phyloP scores from a whole-genome alignment of 108 stramenopile species.

The Parietichytrium sp. region DNA sequence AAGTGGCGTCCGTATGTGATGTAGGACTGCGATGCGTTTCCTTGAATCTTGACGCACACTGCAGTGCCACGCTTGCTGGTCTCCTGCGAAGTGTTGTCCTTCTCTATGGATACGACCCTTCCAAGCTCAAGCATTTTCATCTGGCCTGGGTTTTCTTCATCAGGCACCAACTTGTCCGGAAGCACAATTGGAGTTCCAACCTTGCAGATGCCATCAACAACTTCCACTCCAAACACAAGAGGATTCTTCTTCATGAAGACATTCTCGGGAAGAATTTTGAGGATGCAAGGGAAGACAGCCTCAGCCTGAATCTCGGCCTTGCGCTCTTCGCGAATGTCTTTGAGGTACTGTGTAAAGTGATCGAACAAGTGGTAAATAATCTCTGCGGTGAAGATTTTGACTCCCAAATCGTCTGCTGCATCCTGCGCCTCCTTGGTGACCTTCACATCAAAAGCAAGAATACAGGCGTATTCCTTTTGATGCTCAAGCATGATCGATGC shows the following conservation, averaged over 20 bases:
- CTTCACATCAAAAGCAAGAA: slow-evolving; percentile 95
- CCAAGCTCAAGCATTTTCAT: slow-evolving; percentile 37
- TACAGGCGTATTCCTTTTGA: slow-evolving; percentile 88
- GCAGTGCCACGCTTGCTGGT: slow-evolving; percentile 75
- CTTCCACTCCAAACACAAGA: slow-evolving; percentile 93
- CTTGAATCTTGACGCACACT: slow-evolving; percentile 87
- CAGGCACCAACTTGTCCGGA: slow-evolving; percentile 80
- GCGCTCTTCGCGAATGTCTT: slow-evolving; percentile 70
- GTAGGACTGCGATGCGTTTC: slow-evolving; percentile 72
- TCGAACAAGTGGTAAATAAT: slow-evolving; percentile 99
- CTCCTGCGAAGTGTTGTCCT: slow-evolving; percentile 81
- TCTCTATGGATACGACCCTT: slow-evolving; percentile 87
- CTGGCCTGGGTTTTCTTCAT: slow-evolving; percentile 69
- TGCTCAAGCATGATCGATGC: slow-evolving; percentile 98
- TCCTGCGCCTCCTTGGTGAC: slow-evolving; percentile 86
- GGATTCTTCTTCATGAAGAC: slow-evolving; percentile 98
- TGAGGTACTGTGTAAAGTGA: slow-evolving; percentile 90
- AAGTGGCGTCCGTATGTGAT: slow-evolving; percentile 98
- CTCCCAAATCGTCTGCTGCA: slow-evolving; percentile 82
- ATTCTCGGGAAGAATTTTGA: slow-evolving; percentile 90
- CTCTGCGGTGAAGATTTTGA: slow-evolving; percentile 96
- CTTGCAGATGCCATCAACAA: slow-evolving; percentile 89
- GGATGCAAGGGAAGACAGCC: slow-evolving; percentile 76
- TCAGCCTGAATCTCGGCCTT: slow-evolving; percentile 75
- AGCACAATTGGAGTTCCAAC: slow-evolving; percentile 96